Percentiles rank a stretch among this genome's conserved stretches.
phyloP scores from a whole-genome alignment of 768 basidiomycete species.

The Exidia glandulosa region DNA sequence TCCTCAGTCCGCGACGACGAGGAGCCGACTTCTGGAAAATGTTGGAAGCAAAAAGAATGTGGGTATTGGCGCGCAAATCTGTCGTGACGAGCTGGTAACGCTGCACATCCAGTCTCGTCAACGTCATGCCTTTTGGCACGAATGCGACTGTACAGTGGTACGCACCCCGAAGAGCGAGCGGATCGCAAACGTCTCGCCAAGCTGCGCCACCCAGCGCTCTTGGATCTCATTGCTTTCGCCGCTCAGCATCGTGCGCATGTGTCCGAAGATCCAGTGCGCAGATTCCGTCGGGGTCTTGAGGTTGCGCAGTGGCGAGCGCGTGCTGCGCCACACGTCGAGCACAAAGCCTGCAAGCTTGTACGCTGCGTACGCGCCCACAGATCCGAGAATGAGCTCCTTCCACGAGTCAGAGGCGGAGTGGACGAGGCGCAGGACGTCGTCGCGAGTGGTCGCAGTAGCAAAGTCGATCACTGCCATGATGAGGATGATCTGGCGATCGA shows the following conservation, averaged over 20 bases:
- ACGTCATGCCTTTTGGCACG: background rate
- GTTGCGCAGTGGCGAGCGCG: background rate
- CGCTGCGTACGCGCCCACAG: no score
- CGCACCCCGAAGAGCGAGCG: background rate
- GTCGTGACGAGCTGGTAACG: constrained; percentile 33
- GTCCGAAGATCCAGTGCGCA: background rate
- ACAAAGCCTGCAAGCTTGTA: no score
- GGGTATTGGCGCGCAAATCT: constrained; percentile 52
- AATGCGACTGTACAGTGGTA: background rate
- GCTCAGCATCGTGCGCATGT: background rate
- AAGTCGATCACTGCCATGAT: no score
- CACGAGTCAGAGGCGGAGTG: no score
- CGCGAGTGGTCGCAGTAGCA: no score
- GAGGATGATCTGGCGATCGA: no score
- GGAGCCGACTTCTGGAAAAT: constrained; percentile 45
- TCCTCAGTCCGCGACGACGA: constrained; percentile 25
- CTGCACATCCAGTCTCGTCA: constrained; percentile 10
- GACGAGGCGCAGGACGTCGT: no score
- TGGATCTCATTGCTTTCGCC: background rate
- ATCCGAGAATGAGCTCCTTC: no score
- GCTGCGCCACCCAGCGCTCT: background rate
- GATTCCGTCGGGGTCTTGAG: background rate
- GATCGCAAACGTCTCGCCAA: background rate
- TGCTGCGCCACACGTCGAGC: no score
- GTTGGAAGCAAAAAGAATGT: constrained; percentile 47